Evolutionary conservation across 148 eudicot genomes (phyloP), one percentile per base, ranked within the genome.

Genomic region (Hydrangea macrophylla): DNA sequence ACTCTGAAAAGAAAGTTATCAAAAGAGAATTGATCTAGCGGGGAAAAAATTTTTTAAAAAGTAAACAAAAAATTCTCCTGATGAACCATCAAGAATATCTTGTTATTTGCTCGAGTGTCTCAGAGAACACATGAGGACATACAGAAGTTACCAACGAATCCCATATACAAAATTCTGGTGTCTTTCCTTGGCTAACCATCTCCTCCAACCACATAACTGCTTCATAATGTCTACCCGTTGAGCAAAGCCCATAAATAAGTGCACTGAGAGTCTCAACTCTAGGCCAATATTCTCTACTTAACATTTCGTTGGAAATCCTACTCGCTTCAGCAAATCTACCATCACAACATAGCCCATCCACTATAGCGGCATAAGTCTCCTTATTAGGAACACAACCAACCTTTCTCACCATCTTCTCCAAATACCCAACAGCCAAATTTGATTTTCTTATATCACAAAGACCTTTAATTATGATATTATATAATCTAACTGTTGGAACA

Each of bases 171-270:
- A 69, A 25, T 17, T 90, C 76, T 0, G 96, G 97, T 60, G 74
- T 73, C 73, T 77, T 83, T 20, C 82, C 88, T 62, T 88, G 88
- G 72, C 89, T 82, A 59, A 93, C 80, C 97, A 93, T 93, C 85
- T 93, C 97, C 69, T 93, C 98, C 74, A 90, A 74, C 95, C 96
- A 93, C 81, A 85, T 67, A 59, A 73, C 78, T 15, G 92, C 96
- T 79, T 84, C 86, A 57, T 90, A 90, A 55, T 68, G 67, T 71
- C 83, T 83, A 15, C 77, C 75, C 20, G 71, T 45, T 2, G 68
- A 62, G 72, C 90, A 88, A 72, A 93, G 93, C 15, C 98, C 98
- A 65, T n/a, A 71, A 53, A 93, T 85, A 36, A 90, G 65, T 64
- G 68, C 80, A 64, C 28, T 76, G 45, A 59, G 86, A n/a, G 74